These are phyloP conservation scores for Lunasporangiospora selenospora DNA, from an alignment of 192 early-diverging fungal species.

Conservation along the genomic window DNA sequence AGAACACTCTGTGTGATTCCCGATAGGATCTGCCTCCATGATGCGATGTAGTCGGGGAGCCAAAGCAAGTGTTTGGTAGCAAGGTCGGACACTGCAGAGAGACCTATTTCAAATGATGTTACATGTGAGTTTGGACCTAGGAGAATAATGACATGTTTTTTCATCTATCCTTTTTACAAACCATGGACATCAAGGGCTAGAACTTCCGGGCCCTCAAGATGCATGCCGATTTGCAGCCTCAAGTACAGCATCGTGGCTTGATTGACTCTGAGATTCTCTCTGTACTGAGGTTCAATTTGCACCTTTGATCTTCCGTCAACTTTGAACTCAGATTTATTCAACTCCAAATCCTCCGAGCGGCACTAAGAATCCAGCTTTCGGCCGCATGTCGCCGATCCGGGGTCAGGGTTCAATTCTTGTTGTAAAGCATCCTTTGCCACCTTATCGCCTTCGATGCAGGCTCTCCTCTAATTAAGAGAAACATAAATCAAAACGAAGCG, in stretches of 20 bases:
- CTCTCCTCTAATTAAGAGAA: not conserved
- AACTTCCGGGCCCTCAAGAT: not conserved
- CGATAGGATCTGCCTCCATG: slow-evolving; percentile 10
- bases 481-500: not conserved
- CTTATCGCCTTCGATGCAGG: slow-evolving; percentile 16
- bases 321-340: slow-evolving; percentile 34
- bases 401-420: slow-evolving; percentile 6
- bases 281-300: slow-evolving; percentile 21
- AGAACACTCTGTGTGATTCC: slow-evolving; percentile 14
- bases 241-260: slow-evolving; percentile 22
- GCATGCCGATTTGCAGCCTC: not conserved
- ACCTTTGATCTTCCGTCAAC: not conserved
- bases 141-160: not conserved
- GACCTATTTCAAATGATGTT: slow-evolving; percentile 9
- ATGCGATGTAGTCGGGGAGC: slow-evolving; percentile 13
- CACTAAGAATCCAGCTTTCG: slow-evolving; percentile 19
- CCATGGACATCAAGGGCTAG: slow-evolving; percentile 14
- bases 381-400: slow-evolving; percentile 18
- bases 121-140: slow-evolving; percentile 6
- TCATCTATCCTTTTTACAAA: not conserved
- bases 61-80: slow-evolving; percentile 27
- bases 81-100: slow-evolving; percentile 17
- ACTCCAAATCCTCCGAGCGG: slow-evolving; percentile 4
- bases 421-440: slow-evolving; percentile 20
- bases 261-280: slow-evolving; percentile 21